These are phyloP conservation scores for Malus hybrid DNA, from an alignment of 331 rosid species.

Conservation along the genomic window DNA sequence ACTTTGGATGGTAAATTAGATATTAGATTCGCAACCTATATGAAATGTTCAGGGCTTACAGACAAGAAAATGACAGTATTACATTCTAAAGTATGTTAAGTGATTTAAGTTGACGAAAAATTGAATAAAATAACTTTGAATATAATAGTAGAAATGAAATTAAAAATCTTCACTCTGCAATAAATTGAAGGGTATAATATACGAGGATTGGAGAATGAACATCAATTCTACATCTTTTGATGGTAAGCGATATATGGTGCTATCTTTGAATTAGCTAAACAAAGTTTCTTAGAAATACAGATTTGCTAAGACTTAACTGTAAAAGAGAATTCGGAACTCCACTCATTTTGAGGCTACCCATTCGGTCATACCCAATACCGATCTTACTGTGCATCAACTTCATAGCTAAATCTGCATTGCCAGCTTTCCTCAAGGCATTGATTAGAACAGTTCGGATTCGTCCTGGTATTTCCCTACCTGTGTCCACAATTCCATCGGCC, in stretches of 20 bases:
- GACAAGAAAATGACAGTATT: too few species aligned
- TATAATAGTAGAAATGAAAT: too few species aligned
- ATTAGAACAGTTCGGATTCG: constrained; percentile 59
- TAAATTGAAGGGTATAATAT: constrained; percentile 1
- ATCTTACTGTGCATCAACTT: constrained; percentile 87
- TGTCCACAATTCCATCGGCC: constrained; percentile 85
- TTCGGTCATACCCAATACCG: constrained; percentile 83
- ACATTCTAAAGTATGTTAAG: too few species aligned
- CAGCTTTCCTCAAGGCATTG: constrained; percentile 81
- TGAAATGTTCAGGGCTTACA: too few species aligned
- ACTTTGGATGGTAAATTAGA: too few species aligned
- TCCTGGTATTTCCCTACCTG: constrained; percentile 85
- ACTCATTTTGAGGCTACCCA: constrained; percentile 70
- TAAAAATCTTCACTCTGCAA: not conserved
- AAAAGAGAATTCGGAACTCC: constrained; percentile 55
- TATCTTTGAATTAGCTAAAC: not conserved
- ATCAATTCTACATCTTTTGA: constrained; percentile 1
- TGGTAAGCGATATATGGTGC: not conserved
- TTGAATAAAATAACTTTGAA: too few species aligned
- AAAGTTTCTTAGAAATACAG: constrained; percentile 1
- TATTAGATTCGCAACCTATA: too few species aligned
- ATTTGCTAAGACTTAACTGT: constrained; percentile 26
- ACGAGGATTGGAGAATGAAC: constrained; percentile 1
- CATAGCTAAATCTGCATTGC: constrained; percentile 68
- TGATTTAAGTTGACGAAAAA: too few species aligned